Base-by-base conservation (phyloP, 139 green algal genomes). In the Astrephomene gubernaculifera region DNA sequence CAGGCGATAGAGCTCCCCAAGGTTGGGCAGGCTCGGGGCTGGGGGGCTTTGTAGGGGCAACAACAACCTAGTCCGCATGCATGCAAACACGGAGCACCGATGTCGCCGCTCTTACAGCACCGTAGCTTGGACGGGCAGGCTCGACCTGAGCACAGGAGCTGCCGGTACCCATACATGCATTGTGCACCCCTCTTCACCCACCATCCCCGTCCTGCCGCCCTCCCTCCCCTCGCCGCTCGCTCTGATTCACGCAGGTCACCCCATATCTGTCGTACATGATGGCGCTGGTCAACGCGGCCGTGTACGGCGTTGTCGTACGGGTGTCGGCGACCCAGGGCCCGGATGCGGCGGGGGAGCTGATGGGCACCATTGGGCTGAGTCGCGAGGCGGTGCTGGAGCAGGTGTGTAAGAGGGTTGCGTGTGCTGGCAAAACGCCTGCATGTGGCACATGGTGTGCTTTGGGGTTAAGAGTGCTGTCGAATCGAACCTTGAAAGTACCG, bases 281-380 rank as follows among this genome's bases (percentile, higher is more conserved):
- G 4, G 63, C 61, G 14, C 24, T 84, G 14, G 44, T 74, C 4
- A 41, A 74, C 14, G 78, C 63, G 2, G 60, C 78, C 0, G 78
- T 74, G 61, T 84, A 84, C 78, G 78, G 43, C 41, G 74, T 63
- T 14, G 4, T 53, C 0, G 45, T 79, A 25, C 80, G 49, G 2
- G 49, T 86, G 49, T 69, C 57, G 29, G 21, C 1, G 44, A 31
- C 68, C 1, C 81, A 86, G 54, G 81, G 81, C 29, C 35, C 52
- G 3, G 81, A 80, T 0, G 81, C 81, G 24, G 81, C 81, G 14
- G 81, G n/a, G 27, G 81, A 86, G 54, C 57, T 86, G 52, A 31
- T 86, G 4, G 29, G 29, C 4, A 39, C 38, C 1, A 27, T 86
- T 53, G 81, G 70, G 1, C 29, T 86, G 38, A 80, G 53, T n/a